Percentiles rank a stretch among this genome's conserved stretches.
Evolutionary conservation across 495 filamentous ascomycete genomes (phyloP).

Genomic region (Penicillium paxilli): DNA sequence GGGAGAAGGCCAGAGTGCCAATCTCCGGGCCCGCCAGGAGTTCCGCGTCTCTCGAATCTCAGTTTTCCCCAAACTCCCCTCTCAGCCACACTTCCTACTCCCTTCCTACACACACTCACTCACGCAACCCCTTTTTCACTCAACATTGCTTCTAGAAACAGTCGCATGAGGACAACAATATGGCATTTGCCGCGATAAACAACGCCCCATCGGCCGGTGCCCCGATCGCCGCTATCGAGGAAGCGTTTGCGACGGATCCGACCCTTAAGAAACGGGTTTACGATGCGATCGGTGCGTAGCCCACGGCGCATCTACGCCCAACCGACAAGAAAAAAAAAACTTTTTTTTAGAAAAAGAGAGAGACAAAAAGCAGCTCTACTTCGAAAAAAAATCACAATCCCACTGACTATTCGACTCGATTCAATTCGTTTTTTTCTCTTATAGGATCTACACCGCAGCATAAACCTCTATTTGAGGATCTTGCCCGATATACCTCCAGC

Average conservation of each 20-base stretch:
- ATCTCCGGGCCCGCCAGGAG: constrained; percentile 10
- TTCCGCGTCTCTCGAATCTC: constrained; percentile 17
- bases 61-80: constrained; percentile 10
- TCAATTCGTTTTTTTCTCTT: constrained; percentile 6
- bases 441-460: constrained; percentile 42
- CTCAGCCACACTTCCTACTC: constrained; percentile 13
- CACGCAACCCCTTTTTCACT: too few species aligned
- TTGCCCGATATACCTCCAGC: constrained; percentile 47
- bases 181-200: constrained; percentile 50
- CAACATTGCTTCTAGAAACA: too few species aligned
- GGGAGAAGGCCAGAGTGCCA: background rate
- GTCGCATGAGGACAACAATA: constrained; percentile 20
- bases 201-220: constrained; percentile 17
- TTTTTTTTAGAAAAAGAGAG: too few species aligned
- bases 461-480: constrained; percentile 45
- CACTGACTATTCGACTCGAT: constrained; percentile 15
- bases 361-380: too few species aligned
- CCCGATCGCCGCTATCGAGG: constrained; percentile 39
- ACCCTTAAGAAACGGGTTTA: constrained; percentile 48
- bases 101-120: too few species aligned
- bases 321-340: too few species aligned
- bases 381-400: constrained; percentile 1
- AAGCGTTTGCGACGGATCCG: constrained; percentile 46
- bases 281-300: constrained; percentile 49
- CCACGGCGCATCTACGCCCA: constrained; percentile 18